A percentile compares a stretch with the other conserved stretches of the same genome.
Evolutionary conservation across 1,284 basidiomycete species (phyloP).

Genomic region (Crocinoboletus sp.): DNA sequence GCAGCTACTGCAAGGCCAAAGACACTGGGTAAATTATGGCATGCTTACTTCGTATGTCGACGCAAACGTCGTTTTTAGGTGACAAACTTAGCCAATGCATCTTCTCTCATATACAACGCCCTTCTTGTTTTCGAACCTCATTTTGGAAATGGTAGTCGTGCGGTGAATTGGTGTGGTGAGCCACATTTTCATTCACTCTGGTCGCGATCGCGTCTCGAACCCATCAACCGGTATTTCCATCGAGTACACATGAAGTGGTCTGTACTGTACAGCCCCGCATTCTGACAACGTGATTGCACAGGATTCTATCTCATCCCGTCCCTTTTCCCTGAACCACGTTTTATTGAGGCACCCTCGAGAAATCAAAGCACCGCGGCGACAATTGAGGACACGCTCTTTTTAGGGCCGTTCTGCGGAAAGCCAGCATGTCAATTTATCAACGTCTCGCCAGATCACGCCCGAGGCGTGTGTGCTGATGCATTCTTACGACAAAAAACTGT

Average conservation of each 20-base stretch:
- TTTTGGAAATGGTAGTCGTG: conserved; percentile 60
- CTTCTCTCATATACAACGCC: conserved; percentile 75
- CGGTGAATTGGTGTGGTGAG: conserved; percentile 88
- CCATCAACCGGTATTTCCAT: neutral
- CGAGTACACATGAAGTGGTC: neutral
- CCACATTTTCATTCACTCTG: conserved; percentile 21
- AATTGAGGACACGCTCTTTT: conserved; percentile 41
- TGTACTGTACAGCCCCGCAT: neutral
- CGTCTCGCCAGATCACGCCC: conserved; percentile 48
- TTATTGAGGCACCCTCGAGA: conserved; percentile 16
- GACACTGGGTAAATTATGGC: conserved; percentile 72
- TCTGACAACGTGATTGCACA: conserved; percentile 32
- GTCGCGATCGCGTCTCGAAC: neutral
- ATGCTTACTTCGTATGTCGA: neutral
- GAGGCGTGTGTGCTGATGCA: conserved; percentile 81
- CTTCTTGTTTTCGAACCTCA: conserved; percentile 60
- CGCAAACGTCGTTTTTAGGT: conserved; percentile 42
- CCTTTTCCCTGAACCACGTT: conserved; percentile 52
- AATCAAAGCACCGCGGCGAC: conserved; percentile 7
- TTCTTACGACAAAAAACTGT: conserved; percentile 54
- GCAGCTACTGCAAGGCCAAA: conserved; percentile 59
- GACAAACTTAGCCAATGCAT: conserved; percentile 81
- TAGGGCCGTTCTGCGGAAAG: conserved; percentile 86
- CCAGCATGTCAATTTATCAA: conserved; percentile 85
- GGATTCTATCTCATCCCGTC: conserved; percentile 78